A percentile compares a stretch with the other conserved stretches of the same genome.
These are phyloP conservation scores for Striga asiatica DNA, from an alignment of 257 asterid species.

Conservation along the genomic window DNA sequence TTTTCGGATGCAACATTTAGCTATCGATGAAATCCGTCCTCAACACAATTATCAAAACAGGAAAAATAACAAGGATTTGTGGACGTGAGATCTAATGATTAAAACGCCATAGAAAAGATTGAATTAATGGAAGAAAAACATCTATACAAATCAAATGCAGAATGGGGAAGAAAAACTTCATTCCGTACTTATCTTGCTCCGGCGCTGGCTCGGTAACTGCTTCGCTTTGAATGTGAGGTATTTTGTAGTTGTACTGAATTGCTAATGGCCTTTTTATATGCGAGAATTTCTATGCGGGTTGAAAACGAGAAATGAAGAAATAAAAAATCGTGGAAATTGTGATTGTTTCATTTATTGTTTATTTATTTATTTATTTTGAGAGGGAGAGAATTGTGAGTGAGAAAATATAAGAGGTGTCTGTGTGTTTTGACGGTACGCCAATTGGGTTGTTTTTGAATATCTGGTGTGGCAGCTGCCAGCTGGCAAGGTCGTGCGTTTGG, in stretches of 20 bases:
- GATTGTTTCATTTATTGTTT: background rate
- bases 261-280: background rate
- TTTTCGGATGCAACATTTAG: conserved; percentile 8
- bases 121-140: background rate
- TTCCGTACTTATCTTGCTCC: conserved; percentile 16
- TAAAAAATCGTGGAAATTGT: background rate
- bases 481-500: conserved; percentile 20
- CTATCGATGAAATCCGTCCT: background rate
- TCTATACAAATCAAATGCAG: conserved; percentile 3
- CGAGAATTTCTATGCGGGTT: conserved; percentile 4
- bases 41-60: background rate
- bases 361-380: background rate
- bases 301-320: background rate
- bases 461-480: conserved; percentile 22
- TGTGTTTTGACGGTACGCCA: background rate
- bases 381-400: background rate
- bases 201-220: conserved; percentile 8
- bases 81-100: background rate
- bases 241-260: conserved; percentile 3
- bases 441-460: conserved; percentile 15
- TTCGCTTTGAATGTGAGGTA: conserved; percentile 14
- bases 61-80: background rate
- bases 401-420: no score
- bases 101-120: background rate
- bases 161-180: background rate